These are phyloP conservation scores for Ochromonas danica DNA, from an alignment of 108 stramenopile species.

Conservation along the genomic window DNA sequence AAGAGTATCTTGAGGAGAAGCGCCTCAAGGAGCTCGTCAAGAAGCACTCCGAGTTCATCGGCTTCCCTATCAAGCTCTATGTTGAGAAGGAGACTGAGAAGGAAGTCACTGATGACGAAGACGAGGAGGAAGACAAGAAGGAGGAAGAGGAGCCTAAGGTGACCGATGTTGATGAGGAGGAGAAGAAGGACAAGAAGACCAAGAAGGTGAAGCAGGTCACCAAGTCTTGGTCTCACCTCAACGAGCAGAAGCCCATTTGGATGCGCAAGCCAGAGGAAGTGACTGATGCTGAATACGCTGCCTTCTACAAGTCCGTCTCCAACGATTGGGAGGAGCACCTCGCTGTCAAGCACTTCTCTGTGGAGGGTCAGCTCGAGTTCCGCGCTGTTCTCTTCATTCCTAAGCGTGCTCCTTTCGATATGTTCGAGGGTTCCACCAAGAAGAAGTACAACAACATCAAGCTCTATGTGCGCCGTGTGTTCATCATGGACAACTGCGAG, in stretches of 20 bases:
- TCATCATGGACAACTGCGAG: conserved; percentile 99
- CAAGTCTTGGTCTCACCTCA: conserved; percentile 99
- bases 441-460: conserved; percentile 99
- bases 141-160: conserved; percentile 82
- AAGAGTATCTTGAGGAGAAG: conserved; percentile 97
- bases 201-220: conserved; percentile 99
- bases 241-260: conserved; percentile 99
- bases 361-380: conserved; percentile 99
- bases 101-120: conserved; percentile 99
- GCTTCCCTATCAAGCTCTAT: conserved; percentile 99
- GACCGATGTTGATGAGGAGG: conserved; percentile 91
- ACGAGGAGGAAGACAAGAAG: conserved; percentile 92
- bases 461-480: conserved; percentile 99
- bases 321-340: conserved; percentile 99
- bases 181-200: conserved; percentile 94
- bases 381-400: conserved; percentile 95
- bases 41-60: conserved; percentile 99
- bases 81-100: conserved; percentile 99
- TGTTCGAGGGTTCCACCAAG: conserved; percentile 98
- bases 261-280: conserved; percentile 99
- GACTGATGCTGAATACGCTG: conserved; percentile 96
- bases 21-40: conserved; percentile 98
- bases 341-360: conserved; percentile 99
- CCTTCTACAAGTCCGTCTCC: conserved; percentile 99
- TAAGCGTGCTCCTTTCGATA: conserved; percentile 99